phyloP scores from a whole-genome alignment of 805 yeast species.

The Nakazawaea siamensis region DNA sequence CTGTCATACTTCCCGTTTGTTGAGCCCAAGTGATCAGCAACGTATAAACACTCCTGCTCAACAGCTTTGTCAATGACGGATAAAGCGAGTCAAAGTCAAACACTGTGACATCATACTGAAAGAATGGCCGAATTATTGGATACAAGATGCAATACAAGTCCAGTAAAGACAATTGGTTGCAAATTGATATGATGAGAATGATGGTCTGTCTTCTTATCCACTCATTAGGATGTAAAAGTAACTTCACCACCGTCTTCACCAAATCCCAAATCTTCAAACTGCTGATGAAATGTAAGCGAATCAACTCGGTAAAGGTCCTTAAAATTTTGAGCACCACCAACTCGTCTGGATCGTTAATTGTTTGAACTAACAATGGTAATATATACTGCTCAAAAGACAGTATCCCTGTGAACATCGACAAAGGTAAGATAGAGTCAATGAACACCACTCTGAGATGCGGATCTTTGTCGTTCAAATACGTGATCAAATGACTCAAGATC shows the following conservation, averaged over 20 bases:
- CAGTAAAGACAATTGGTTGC: conserved; percentile 58
- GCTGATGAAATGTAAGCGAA: conserved; percentile 47
- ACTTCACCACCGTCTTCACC: conserved; percentile 38
- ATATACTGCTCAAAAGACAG: conserved; percentile 81
- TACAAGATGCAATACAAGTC: conserved; percentile 78
- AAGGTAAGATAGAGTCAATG: conserved; percentile 59
- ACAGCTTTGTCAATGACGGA: conserved; percentile 59
- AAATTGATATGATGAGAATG: conserved; percentile 51
- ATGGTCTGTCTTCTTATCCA: conserved; percentile 72
- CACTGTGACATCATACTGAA: conserved; percentile 68
- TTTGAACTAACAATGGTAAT: conserved; percentile 76
- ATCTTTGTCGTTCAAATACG: conserved; percentile 79
- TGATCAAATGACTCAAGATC: conserved; percentile 81
- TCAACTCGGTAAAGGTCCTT: conserved; percentile 45
- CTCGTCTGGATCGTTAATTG: conserved; percentile 79
- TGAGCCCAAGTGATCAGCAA: conserved; percentile 65
- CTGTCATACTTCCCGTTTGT: conserved; percentile 35
- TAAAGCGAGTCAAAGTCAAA: conserved; percentile 60
- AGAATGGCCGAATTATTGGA: conserved; percentile 70
- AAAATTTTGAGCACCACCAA: conserved; percentile 67
- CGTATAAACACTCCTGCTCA: conserved; percentile 58
- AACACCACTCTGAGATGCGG: conserved; percentile 61
- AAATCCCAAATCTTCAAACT: conserved; percentile 48
- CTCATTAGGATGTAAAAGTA: conserved; percentile 78
- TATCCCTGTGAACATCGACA: conserved; percentile 77